Evolutionary conservation across 2,329 filamentous ascomycete species (phyloP).

Genomic region (Didymella keratinophila): DNA sequence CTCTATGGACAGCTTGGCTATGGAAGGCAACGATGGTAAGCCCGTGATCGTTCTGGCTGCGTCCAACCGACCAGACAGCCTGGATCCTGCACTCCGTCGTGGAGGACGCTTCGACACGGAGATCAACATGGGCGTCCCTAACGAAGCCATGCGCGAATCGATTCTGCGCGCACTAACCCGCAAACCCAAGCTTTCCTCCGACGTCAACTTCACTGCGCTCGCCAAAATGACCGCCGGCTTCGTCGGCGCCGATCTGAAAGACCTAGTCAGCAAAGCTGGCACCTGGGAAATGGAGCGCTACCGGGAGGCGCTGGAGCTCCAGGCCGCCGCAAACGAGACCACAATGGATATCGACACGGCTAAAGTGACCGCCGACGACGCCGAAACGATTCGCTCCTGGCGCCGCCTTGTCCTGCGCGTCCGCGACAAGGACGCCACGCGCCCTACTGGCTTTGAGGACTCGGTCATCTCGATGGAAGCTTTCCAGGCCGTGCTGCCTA

Average conservation of each 20-base stretch:
- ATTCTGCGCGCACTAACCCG: conserved; percentile 79
- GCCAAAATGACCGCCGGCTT: conserved; percentile 91
- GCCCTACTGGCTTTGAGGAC: conserved; percentile 62
- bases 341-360: conserved; percentile 63
- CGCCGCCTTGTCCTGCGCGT: conserved; percentile 61
- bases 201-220: conserved; percentile 76
- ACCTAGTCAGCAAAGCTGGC: conserved; percentile 71
- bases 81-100: conserved; percentile 79
- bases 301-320: conserved; percentile 59
- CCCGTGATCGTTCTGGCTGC: conserved; percentile 90
- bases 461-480: conserved; percentile 70
- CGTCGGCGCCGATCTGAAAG: conserved; percentile 87
- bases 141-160: conserved; percentile 75
- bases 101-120: conserved; percentile 82
- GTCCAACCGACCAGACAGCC: conserved; percentile 84
- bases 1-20: conserved; percentile 81
- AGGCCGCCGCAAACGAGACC: conserved; percentile 44
- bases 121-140: conserved; percentile 87
- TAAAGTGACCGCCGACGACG: conserved; percentile 20
- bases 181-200: conserved; percentile 68
- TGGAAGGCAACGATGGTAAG: conserved; percentile 75
- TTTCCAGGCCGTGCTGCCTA: conserved; percentile 77
- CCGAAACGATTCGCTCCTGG: conserved; percentile 40
- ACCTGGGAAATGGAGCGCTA: conserved; percentile 70
- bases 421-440: conserved; percentile 56